These are phyloP conservation scores for Thozetella sp. DNA, from an alignment of 495 filamentous ascomycete genomes.

Conservation along the genomic window DNA sequence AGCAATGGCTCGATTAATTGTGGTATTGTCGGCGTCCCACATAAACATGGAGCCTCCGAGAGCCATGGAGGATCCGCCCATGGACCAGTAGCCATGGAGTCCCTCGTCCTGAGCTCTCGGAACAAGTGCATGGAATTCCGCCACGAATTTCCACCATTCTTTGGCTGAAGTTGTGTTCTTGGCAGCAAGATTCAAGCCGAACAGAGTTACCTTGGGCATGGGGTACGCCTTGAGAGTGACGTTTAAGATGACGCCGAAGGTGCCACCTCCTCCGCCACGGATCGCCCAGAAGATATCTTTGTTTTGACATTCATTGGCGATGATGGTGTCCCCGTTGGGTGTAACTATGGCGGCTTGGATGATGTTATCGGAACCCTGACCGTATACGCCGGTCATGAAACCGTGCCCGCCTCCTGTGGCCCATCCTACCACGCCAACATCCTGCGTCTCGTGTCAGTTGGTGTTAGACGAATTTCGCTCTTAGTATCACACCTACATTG, in stretches of 20 bases:
- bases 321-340: conserved; percentile 38
- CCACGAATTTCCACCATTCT: neutral
- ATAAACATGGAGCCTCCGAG: neutral
- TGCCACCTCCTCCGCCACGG: conserved; percentile 53
- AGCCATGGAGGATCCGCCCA: neutral
- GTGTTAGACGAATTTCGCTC: neutral
- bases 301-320: conserved; percentile 42
- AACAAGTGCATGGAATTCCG: neutral
- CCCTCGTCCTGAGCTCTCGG: neutral
- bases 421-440: conserved; percentile 42
- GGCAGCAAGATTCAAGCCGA: neutral
- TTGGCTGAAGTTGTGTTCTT: neutral
- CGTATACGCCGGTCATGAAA: conserved; percentile 43
- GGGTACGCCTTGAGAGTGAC: conserved; percentile 31
- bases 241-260: conserved; percentile 52
- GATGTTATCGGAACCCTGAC: conserved; percentile 55
- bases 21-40: neutral
- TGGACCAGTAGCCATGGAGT: neutral
- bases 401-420: conserved; percentile 54
- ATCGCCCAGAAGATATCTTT: conserved; percentile 60
- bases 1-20: neutral
- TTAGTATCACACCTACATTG: neutral
- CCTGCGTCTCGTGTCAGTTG: conserved; percentile 1
- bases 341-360: conserved; percentile 55
- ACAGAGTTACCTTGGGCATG: neutral